Conservation (phyloP, 805 yeast genomes). For the Dipodascopsis uninucleata region DNA sequence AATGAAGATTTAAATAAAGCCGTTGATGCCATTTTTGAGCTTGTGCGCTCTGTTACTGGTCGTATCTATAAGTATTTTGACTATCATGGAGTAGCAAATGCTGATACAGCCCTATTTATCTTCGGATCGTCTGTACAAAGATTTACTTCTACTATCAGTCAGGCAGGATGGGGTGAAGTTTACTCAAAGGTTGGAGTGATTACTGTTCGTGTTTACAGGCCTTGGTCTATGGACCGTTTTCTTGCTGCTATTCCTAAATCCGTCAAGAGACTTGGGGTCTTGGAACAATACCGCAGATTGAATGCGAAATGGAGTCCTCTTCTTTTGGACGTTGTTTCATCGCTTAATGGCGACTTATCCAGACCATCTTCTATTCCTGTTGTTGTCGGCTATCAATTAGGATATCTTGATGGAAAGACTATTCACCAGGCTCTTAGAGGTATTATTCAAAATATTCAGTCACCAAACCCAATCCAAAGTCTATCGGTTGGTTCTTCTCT, state of each 20-base stretch:
- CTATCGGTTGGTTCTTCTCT: conserved; percentile 50
- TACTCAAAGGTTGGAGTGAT: conserved; percentile 47
- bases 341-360: conserved; percentile 39
- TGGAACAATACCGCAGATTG: conserved; percentile 57
- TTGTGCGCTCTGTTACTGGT: conserved; percentile 38
- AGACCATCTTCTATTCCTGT: conserved; percentile 31
- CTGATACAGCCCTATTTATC: conserved; percentile 54
- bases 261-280: conserved; percentile 54
- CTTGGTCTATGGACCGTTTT: conserved; percentile 58
- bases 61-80: conserved; percentile 43
- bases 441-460: conserved; percentile 50
- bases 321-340: conserved; percentile 67
- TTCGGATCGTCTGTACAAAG: conserved; percentile 56
- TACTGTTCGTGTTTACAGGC: conserved; percentile 64
- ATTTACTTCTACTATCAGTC: conserved; percentile 41
- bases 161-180: conserved; percentile 32
- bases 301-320: conserved; percentile 61
- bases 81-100: conserved; percentile 41
- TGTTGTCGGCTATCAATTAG: conserved; percentile 57
- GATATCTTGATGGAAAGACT: conserved; percentile 41
- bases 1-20: conserved; percentile 10
- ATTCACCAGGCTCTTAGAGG: conserved; percentile 45
- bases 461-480: conserved; percentile 58
- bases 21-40: conserved; percentile 30
- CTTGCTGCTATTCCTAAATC: conserved; percentile 51